phyloP scores from a whole-genome alignment of 2,329 filamentous ascomycete genomes.

The Bertia moriformis region DNA sequence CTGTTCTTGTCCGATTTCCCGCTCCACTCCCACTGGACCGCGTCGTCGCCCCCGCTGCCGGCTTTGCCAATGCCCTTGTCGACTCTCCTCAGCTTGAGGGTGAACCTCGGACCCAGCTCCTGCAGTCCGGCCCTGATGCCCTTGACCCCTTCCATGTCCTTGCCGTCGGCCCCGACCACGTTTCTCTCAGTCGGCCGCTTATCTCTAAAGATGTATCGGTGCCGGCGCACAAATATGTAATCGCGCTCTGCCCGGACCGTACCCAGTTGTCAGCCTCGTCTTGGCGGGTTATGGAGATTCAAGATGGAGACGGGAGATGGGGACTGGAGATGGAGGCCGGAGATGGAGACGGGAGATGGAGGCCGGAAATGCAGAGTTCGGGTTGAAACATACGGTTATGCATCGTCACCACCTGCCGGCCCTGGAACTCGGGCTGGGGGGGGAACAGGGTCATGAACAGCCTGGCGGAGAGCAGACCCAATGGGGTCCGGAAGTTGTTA shows the following conservation, averaged over 20 bases:
- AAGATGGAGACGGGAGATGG: no score
- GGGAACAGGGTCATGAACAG: conserved; percentile 73
- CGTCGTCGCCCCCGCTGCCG: conserved; percentile 54
- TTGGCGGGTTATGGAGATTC: no score
- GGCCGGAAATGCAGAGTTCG: no score
- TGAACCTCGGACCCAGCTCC: conserved; percentile 73
- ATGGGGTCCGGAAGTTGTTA: conserved; percentile 87
- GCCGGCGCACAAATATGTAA: conserved; percentile 82
- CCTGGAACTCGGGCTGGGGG: conserved; percentile 65
- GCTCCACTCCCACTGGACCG: conserved; percentile 94
- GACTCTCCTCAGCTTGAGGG: conserved; percentile 75
- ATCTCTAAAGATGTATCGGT: conserved; percentile 85
- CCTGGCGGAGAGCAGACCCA: conserved; percentile 76
- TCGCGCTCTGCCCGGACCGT: no score
- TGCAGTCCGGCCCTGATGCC: conserved; percentile 76
- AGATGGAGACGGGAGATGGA: no score
- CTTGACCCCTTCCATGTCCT: conserved; percentile 71
- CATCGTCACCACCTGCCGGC: conserved; percentile 80
- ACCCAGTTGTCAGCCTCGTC: no score
- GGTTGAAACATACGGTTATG: no score
- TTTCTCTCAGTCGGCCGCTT: conserved; percentile 77
- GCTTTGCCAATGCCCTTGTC: conserved; percentile 71
- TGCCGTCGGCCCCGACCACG: conserved; percentile 68
- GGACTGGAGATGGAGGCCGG: no score
- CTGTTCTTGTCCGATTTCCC: conserved; percentile 85